These are phyloP conservation scores for Claviceps humidiphila DNA, from an alignment of 2,329 filamentous ascomycete genomes.

Conservation along the genomic window DNA sequence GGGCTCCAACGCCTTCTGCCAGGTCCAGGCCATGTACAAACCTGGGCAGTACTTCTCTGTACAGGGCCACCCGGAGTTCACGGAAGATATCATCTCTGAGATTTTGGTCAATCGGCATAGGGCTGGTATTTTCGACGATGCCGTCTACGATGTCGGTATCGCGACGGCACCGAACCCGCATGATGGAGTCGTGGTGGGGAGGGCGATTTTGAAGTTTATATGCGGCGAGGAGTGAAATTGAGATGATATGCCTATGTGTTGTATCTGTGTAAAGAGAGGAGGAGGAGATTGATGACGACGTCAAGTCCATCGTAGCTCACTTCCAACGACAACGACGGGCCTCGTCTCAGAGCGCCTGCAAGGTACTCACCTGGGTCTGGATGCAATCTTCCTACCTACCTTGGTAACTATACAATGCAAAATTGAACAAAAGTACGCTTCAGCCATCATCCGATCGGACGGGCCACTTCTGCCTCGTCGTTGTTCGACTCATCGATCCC, in stretches of 20 bases:
- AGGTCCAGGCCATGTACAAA: constrained; percentile 29
- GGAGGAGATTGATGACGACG: too few species aligned
- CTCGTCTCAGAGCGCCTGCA: background rate
- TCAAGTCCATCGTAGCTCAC: background rate
- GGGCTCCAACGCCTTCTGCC: constrained; percentile 26
- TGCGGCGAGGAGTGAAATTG: constrained; percentile 39
- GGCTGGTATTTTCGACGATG: constrained; percentile 56
- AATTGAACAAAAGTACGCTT: background rate
- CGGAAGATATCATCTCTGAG: constrained; percentile 24
- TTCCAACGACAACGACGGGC: too few species aligned
- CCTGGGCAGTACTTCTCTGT: constrained; percentile 26
- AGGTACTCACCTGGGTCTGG: background rate
- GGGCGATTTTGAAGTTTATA: constrained; percentile 66
- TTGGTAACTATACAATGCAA: background rate
- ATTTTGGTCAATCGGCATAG: constrained; percentile 40
- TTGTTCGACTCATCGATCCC: constrained; percentile 3
- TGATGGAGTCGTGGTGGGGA: constrained; percentile 65
- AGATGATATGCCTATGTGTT: background rate
- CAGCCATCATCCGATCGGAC: background rate
- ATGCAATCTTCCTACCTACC: background rate
- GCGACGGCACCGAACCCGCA: constrained; percentile 52
- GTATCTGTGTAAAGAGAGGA: background rate
- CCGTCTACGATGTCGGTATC: constrained; percentile 55
- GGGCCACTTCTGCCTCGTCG: background rate
- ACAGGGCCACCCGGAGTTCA: constrained; percentile 36